Evolutionary conservation across 306 rosid species (phyloP).

Genomic region (Lagenaria siceraria): DNA sequence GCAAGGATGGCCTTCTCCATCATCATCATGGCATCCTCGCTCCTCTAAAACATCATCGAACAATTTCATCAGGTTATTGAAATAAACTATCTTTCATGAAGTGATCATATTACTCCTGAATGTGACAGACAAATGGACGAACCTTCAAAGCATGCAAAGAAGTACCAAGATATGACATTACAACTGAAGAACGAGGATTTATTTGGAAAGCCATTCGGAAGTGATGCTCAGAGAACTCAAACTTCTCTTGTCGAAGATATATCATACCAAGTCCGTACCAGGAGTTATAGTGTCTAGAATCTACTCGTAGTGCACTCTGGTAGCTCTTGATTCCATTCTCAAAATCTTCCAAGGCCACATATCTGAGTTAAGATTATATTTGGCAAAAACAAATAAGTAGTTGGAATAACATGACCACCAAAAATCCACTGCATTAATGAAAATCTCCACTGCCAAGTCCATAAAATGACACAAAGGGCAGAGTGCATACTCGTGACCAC

Average conservation of each 20-base stretch:
- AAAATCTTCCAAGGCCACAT: constrained; percentile 89
- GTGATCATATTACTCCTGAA: constrained; percentile 9
- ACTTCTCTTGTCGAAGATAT: constrained; percentile 89
- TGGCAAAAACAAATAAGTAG: constrained; percentile 12
- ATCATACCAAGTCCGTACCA: constrained; percentile 99
- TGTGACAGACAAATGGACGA: constrained; percentile 15
- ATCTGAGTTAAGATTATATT: constrained; percentile 36
- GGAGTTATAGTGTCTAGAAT: constrained; percentile 84
- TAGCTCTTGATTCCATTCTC: constrained; percentile 89
- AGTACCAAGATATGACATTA: constrained; percentile 86
- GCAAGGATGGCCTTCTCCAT: constrained; percentile 93
- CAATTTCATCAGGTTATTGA: constrained; percentile 12
- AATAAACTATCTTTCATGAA: constrained; percentile 12
- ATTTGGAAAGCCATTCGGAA: constrained; percentile 77
- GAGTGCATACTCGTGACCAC: constrained; percentile 87
- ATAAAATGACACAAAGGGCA: background rate
- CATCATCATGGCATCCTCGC: constrained; percentile 65
- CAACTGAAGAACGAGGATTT: constrained; percentile 79
- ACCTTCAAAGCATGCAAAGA: constrained; percentile 85
- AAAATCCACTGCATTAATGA: background rate
- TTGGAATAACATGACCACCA: constrained; percentile 1
- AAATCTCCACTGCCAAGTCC: background rate
- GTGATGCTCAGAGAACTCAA: constrained; percentile 89
- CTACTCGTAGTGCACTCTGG: constrained; percentile 84
- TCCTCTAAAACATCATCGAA: constrained; percentile 45